Percentiles rank a stretch among this genome's conserved stretches.
phyloP scores from a whole-genome alignment of 2,329 filamentous ascomycete species.

The Gremmenia infestans region DNA sequence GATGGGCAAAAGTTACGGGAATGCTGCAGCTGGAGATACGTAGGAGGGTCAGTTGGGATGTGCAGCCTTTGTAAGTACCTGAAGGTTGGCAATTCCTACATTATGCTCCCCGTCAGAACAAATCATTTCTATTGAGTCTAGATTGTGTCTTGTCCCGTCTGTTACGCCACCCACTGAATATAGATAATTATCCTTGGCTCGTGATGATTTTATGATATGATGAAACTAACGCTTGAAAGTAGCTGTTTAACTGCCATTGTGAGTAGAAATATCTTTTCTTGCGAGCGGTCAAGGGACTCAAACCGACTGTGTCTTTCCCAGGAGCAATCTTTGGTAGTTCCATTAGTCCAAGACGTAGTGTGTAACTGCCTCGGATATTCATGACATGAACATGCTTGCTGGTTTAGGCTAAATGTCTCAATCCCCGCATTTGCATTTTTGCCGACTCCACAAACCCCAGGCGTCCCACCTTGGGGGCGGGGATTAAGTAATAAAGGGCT shows the following conservation, averaged over 20 bases:
- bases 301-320: background rate
- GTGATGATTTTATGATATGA: background rate
- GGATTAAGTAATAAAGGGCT: background rate
- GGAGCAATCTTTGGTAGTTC: background rate
- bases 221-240: background rate
- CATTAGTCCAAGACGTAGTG: background rate
- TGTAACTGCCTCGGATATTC: conserved; percentile 6
- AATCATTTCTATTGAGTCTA: background rate
- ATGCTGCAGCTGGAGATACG: background rate
- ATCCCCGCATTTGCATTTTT: conserved; percentile 26
- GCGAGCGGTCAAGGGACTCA: background rate
- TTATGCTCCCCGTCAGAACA: conserved; percentile 8
- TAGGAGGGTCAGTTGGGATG: background rate
- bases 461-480: background rate
- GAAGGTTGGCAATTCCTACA: conserved; percentile 30
- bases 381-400: background rate
- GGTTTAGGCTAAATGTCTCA: conserved; percentile 23
- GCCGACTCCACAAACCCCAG: conserved; percentile 8
- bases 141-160: background rate
- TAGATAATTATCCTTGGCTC: background rate
- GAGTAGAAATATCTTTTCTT: conserved; percentile 9
- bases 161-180: background rate
- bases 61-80: conserved; percentile 29
- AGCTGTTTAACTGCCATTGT: conserved; percentile 6
- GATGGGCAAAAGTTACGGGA: background rate